Percentiles rank a stretch among this genome's conserved stretches.
These are phyloP conservation scores for Mucor mucedo DNA, from an alignment of 371 early-diverging fungal species.

Conservation along the genomic window DNA sequence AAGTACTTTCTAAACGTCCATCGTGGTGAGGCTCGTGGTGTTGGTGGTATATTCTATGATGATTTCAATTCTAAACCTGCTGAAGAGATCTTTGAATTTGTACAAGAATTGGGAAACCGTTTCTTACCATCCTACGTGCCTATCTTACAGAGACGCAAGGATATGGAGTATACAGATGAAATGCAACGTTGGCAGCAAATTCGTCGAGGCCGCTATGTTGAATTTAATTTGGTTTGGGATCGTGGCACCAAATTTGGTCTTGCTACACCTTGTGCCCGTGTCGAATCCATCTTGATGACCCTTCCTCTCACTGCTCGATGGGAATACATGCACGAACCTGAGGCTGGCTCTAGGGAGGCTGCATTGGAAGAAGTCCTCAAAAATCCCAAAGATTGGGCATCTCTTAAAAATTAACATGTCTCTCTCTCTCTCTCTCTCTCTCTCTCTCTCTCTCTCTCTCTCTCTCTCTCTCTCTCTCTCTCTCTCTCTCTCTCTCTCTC, in stretches of 20 bases:
- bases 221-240: slow-evolving; percentile 89
- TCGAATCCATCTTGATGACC: slow-evolving; percentile 87
- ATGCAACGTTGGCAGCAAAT: slow-evolving; percentile 86
- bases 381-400: slow-evolving; percentile 83
- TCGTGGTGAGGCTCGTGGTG: slow-evolving; percentile 80
- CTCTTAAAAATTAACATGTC: slow-evolving; percentile 7
- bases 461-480: no score
- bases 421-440: no score
- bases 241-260: slow-evolving; percentile 92
- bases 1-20: slow-evolving; percentile 81
- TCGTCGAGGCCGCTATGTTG: slow-evolving; percentile 88
- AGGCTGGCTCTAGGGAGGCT: slow-evolving; percentile 71
- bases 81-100: slow-evolving; percentile 75
- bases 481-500: no score
- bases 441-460: no score
- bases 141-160: slow-evolving; percentile 70
- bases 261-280: slow-evolving; percentile 84
- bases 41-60: slow-evolving; percentile 91
- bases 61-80: slow-evolving; percentile 74
- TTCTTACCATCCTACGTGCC: slow-evolving; percentile 83
- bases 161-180: slow-evolving; percentile 66
- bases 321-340: slow-evolving; percentile 86
- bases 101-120: slow-evolving; percentile 70
- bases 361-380: slow-evolving; percentile 79
- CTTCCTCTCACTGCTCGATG: slow-evolving; percentile 85